These are phyloP conservation scores for Stenocarpella maydis DNA, from an alignment of 2,329 filamentous ascomycete genomes.

Conservation along the genomic window DNA sequence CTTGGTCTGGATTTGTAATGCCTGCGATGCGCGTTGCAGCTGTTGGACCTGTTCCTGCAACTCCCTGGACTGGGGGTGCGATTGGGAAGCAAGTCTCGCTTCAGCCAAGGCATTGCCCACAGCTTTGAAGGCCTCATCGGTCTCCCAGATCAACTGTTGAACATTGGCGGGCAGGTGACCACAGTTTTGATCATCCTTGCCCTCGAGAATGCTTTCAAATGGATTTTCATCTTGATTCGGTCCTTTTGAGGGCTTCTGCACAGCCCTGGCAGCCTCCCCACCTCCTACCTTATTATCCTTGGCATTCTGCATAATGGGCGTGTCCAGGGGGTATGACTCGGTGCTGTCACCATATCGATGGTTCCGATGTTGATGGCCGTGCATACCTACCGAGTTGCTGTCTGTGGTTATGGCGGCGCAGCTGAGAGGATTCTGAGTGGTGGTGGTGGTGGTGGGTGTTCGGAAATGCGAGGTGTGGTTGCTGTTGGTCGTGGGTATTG, in stretches of 20 bases:
- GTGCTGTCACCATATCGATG: conserved; percentile 17
- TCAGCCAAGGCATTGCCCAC: conserved; percentile 53
- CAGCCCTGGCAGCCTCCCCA: neutral
- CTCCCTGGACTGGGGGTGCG: conserved; percentile 22
- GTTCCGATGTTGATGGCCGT: conserved; percentile 1
- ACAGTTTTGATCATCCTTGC: conserved; percentile 1
- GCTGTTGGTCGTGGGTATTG: conserved; percentile 10
- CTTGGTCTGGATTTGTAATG: conserved; percentile 22
- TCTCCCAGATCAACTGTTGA: conserved; percentile 56
- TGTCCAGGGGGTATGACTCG: conserved; percentile 27
- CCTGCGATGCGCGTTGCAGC: conserved; percentile 30
- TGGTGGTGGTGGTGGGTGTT: conserved; percentile 24
- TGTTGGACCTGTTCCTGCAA: conserved; percentile 3
- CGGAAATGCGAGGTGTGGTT: neutral
- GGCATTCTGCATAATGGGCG: conserved; percentile 13
- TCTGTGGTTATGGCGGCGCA: neutral
- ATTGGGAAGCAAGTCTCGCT: conserved; percentile 44
- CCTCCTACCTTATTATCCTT: conserved; percentile 7
- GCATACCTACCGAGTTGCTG: neutral
- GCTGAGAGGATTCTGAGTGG: conserved; percentile 18
- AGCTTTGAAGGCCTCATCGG: conserved; percentile 59
- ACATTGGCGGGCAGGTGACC: conserved; percentile 48
- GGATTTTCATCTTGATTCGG: conserved; percentile 21
- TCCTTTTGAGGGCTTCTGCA: conserved; percentile 18
- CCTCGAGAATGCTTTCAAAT: conserved; percentile 17